phyloP scores from a whole-genome alignment of 208 protist species.

The Herpetomonas samuelpessoai region DNA sequence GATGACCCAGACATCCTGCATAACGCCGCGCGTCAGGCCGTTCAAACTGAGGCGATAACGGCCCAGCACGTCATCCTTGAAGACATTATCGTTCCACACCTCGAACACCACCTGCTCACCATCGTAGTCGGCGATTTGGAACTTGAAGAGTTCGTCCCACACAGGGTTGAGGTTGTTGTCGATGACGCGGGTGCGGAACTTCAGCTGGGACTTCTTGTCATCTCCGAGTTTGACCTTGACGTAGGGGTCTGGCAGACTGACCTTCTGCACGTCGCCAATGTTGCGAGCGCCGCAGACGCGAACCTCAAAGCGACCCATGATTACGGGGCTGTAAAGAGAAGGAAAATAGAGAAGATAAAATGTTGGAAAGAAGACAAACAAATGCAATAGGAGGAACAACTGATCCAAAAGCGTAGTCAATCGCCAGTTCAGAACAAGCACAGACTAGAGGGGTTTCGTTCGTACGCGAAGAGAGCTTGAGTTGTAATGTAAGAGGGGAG shows the following conservation, averaged over 20 bases:
- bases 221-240: conserved; percentile 44
- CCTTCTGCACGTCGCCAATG: conserved; percentile 40
- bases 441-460: no score
- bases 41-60: conserved; percentile 47
- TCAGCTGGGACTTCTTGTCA: conserved; percentile 38
- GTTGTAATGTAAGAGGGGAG: no score
- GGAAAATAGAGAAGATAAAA: conserved; percentile 7
- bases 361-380: conserved; percentile 13
- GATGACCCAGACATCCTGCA: conserved; percentile 58
- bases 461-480: no score
- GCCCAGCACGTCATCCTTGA: conserved; percentile 61
- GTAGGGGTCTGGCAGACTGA: conserved; percentile 62
- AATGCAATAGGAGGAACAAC: background rate
- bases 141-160: conserved; percentile 77
- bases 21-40: conserved; percentile 47
- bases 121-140: conserved; percentile 61
- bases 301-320: conserved; percentile 72
- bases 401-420: no score
- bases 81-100: conserved; percentile 69
- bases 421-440: no score
- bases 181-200: conserved; percentile 34
- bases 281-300: conserved; percentile 58
- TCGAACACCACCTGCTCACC: conserved; percentile 45
- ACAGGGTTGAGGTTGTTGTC: conserved; percentile 49
- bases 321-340: conserved; percentile 9